Conservation (phyloP, 2,329 filamentous ascomycete species). For the Raffaelea deltoideospora region DNA sequence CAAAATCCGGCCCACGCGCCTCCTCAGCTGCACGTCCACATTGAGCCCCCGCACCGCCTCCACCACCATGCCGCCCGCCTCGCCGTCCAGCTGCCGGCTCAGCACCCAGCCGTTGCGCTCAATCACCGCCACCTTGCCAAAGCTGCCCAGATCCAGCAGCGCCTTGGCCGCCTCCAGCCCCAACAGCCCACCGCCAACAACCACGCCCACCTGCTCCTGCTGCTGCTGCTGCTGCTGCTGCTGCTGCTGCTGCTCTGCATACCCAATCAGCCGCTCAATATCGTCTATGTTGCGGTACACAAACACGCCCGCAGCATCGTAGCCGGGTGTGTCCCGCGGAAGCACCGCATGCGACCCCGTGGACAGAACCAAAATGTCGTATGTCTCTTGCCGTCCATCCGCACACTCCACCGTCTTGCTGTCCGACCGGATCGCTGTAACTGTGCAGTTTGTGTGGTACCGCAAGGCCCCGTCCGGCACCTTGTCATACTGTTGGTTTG, state of each 20-base stretch:
- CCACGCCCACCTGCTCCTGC: conserved; percentile 40
- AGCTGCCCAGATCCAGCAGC: conserved; percentile 72
- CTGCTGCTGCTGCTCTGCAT: conserved; percentile 44
- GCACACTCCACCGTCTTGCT: conserved; percentile 53
- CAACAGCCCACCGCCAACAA: conserved; percentile 72
- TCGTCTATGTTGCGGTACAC: conserved; percentile 82
- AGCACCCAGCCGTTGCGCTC: conserved; percentile 75
- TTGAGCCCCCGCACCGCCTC: conserved; percentile 68
- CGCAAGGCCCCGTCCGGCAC: conserved; percentile 52
- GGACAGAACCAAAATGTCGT: conserved; percentile 70
- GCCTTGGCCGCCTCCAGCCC: conserved; percentile 84
- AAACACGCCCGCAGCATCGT: conserved; percentile 72
- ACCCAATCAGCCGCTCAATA: conserved; percentile 60
- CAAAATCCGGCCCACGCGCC: conserved; percentile 57
- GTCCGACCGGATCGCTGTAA: conserved; percentile 49
- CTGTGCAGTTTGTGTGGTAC: conserved; percentile 58
- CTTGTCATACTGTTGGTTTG: conserved; percentile 48
- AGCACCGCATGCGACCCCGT: conserved; percentile 77
- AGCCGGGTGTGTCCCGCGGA: conserved; percentile 53
- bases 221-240: background rate
- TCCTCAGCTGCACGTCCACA: conserved; percentile 65
- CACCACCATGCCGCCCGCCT: conserved; percentile 68
- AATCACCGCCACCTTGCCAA: conserved; percentile 59
- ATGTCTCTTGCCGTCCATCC: conserved; percentile 50
- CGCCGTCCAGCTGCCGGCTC: conserved; percentile 65